Conservation (phyloP, 2,329 filamentous ascomycete species). For the Fusarium euwallaceae region DNA sequence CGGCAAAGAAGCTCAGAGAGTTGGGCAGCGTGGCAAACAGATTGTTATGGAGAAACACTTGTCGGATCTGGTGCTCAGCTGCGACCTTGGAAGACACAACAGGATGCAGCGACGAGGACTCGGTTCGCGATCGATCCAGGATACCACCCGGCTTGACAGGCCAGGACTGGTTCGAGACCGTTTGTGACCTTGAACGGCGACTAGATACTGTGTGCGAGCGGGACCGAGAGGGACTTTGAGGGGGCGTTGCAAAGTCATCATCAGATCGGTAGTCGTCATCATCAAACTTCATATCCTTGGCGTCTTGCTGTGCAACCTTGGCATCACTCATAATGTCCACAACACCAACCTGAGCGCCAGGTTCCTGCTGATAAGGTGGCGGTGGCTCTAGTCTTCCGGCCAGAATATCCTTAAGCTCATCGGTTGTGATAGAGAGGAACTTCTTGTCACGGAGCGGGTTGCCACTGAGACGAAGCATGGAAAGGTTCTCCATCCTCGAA, state of each 20-base stretch:
- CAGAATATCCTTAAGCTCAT: constrained; percentile 83
- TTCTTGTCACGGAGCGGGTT: constrained; percentile 93
- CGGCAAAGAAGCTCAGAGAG: constrained; percentile 78
- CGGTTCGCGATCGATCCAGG: constrained; percentile 77
- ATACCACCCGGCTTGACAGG: constrained; percentile 70
- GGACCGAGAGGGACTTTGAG: constrained; percentile 63
- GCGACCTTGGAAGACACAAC: constrained; percentile 69
- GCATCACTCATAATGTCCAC: constrained; percentile 39
- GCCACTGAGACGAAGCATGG: constrained; percentile 82
- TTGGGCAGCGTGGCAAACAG: constrained; percentile 77
- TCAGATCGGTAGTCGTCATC: constrained; percentile 65
- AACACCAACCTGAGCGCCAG: constrained; percentile 36
- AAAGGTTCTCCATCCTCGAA: constrained; percentile 81
- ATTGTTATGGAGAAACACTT: constrained; percentile 83
- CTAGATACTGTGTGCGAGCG: constrained; percentile 63
- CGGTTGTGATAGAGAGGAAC: constrained; percentile 82
- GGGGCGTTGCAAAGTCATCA: constrained; percentile 68
- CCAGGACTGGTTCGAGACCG: constrained; percentile 64
- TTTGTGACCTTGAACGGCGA: constrained; percentile 60
- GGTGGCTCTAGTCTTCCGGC: constrained; percentile 74
- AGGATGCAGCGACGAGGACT: constrained; percentile 71
- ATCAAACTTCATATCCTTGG: constrained; percentile 30
- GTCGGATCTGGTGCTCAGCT: constrained; percentile 63
- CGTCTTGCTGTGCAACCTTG: constrained; percentile 24
- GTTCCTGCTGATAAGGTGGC: constrained; percentile 56